These are phyloP conservation scores for Hyphopichia fennica DNA, from an alignment of 1,139 yeast genomes.

Conservation along the genomic window DNA sequence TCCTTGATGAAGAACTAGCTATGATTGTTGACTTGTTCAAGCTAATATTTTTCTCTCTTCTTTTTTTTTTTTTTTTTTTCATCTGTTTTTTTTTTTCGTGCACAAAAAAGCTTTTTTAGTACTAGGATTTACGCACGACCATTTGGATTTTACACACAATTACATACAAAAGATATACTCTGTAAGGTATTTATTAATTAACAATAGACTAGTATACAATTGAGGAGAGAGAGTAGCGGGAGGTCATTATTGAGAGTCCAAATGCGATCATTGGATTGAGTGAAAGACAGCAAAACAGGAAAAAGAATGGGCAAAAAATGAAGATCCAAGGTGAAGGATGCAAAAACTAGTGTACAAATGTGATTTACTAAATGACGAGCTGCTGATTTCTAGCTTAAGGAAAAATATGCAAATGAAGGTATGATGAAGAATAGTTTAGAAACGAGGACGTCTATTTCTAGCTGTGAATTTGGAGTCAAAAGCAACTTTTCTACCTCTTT, in stretches of 20 bases:
- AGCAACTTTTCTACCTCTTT: slow-evolving; percentile 88
- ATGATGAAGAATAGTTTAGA: slow-evolving; percentile 31
- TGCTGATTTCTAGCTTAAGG: too few species aligned
- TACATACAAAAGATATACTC: slow-evolving; percentile 1
- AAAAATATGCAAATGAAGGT: slow-evolving; percentile 2
- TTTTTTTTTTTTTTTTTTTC: background rate
- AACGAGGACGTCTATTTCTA: slow-evolving; percentile 85
- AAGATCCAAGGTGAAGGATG: too few species aligned
- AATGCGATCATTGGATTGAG: too few species aligned
- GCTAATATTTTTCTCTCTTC: background rate
- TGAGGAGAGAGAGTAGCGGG: too few species aligned
- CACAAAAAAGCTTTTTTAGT: slow-evolving; percentile 7
- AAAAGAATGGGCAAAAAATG: too few species aligned
- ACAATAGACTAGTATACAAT: background rate
- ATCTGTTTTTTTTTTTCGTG: too few species aligned
- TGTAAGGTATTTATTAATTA: background rate
- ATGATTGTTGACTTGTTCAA: background rate
- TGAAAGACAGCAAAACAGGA: too few species aligned
- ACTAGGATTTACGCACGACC: slow-evolving; percentile 7
- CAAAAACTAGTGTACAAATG: too few species aligned
- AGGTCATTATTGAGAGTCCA: too few species aligned
- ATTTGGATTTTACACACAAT: slow-evolving; percentile 2
- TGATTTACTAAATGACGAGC: too few species aligned
- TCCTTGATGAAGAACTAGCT: background rate
- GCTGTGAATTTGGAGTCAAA: slow-evolving; percentile 91